These are phyloP conservation scores for Zygoascus tannicola DNA, from an alignment of 805 yeast species.

Conservation along the genomic window DNA sequence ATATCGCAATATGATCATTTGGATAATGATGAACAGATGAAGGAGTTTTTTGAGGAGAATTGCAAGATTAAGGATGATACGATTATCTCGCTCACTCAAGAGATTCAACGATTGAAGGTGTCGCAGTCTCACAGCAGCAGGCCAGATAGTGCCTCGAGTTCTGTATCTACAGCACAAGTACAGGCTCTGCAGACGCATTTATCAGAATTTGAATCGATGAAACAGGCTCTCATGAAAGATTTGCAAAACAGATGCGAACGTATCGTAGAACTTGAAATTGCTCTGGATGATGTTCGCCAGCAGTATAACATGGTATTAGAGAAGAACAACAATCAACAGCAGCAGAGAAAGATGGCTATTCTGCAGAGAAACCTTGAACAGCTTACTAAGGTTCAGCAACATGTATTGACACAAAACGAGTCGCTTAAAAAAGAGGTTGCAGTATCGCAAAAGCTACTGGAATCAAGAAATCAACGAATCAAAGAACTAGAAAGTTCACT, in stretches of 20 bases:
- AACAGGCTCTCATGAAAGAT: slow-evolving; percentile 42
- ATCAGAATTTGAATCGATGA: slow-evolving; percentile 28
- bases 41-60: slow-evolving; percentile 6
- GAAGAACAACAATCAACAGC: slow-evolving; percentile 19
- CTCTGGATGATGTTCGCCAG: slow-evolving; percentile 33
- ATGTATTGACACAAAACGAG: slow-evolving; percentile 53
- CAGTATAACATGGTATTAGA: slow-evolving; percentile 25
- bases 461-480: slow-evolving; percentile 48
- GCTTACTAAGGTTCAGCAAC: slow-evolving; percentile 48
- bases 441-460: slow-evolving; percentile 47
- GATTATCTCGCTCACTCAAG: slow-evolving; percentile 8
- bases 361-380: slow-evolving; percentile 51
- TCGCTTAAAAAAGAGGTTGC: slow-evolving; percentile 47
- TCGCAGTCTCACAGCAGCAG: neutral
- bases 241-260: slow-evolving; percentile 27
- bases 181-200: slow-evolving; percentile 9
- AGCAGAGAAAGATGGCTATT: slow-evolving; percentile 41
- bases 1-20: neutral
- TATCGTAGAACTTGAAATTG: slow-evolving; percentile 35
- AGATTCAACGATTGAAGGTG: slow-evolving; percentile 8
- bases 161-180: slow-evolving; percentile 1
- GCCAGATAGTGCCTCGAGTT: neutral
- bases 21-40: neutral
- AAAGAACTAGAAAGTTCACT: slow-evolving; percentile 37
- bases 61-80: slow-evolving; percentile 9